These are phyloP conservation scores for Fonsecaea monophora DNA, from an alignment of 2,329 filamentous ascomycete species.

Conservation along the genomic window DNA sequence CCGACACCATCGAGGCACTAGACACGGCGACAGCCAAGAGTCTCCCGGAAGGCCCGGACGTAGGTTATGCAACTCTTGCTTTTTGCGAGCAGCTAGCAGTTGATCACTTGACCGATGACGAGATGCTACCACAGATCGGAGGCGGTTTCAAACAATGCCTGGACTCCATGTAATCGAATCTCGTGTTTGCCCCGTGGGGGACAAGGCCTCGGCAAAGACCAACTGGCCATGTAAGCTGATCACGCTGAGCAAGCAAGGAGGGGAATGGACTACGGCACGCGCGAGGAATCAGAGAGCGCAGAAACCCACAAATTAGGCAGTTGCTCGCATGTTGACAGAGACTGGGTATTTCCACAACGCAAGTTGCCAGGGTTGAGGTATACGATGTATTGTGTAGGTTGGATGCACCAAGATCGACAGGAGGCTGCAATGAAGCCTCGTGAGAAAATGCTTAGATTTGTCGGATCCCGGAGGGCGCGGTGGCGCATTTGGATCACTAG, in stretches of 20 bases:
- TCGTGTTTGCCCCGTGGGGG: slow-evolving; percentile 19
- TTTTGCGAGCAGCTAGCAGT: slow-evolving; percentile 1
- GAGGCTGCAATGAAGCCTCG: slow-evolving; percentile 15
- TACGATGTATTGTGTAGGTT: not conserved
- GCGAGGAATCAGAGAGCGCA: not conserved
- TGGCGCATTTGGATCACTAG: slow-evolving; percentile 2
- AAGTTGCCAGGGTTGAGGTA: not conserved
- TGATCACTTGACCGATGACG: slow-evolving; percentile 33
- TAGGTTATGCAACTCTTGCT: slow-evolving; percentile 1
- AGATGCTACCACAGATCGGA: slow-evolving; percentile 1
- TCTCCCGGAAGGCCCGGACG: slow-evolving; percentile 34
- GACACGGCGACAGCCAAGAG: slow-evolving; percentile 9
- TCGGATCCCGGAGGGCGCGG: slow-evolving; percentile 7
- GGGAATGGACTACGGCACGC: not conserved
- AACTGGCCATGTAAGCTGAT: slow-evolving; percentile 17
- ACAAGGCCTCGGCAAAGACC: slow-evolving; percentile 10
- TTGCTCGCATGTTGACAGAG: slow-evolving; percentile 4
- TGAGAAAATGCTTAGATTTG: not conserved
- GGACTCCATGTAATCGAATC: slow-evolving; percentile 1
- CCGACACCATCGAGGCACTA: slow-evolving; percentile 7
- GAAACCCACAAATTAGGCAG: slow-evolving; percentile 8
- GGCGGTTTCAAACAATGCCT: slow-evolving; percentile 14
- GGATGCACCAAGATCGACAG: not conserved
- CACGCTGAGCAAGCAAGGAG: slow-evolving; percentile 5
- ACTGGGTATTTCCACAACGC: not conserved